phyloP scores from a whole-genome alignment of 768 basidiomycete species.

The Astraeus odoratus region DNA sequence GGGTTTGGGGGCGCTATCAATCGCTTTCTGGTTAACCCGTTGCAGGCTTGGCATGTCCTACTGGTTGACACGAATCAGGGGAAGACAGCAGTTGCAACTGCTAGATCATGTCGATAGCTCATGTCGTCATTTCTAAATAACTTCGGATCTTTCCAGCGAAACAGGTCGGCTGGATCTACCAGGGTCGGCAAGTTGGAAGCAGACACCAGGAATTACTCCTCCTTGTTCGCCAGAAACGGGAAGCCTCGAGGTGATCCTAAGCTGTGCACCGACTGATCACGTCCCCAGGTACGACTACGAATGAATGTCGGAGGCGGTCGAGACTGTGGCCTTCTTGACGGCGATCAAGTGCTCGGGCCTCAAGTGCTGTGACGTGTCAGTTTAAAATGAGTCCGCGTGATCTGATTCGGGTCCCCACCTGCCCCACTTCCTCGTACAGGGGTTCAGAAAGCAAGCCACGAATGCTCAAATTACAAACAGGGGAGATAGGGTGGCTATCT shows the following conservation, averaged over 20 bases:
- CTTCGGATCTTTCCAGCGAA: background rate
- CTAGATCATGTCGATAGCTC: no score
- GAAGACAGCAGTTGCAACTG: no score
- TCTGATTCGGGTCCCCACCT: no score
- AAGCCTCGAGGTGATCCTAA: background rate
- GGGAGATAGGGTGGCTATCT: background rate
- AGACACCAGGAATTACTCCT: no score
- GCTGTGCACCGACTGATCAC: background rate
- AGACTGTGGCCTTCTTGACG: slow-evolving; percentile 7
- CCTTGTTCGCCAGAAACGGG: background rate
- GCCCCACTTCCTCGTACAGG: no score
- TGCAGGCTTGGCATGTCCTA: no score
- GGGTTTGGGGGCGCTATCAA: no score
- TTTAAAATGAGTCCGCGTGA: no score
- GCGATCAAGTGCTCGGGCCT: slow-evolving; percentile 2
- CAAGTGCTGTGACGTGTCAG: no score
- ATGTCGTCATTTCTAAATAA: background rate
- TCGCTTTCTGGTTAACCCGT: no score
- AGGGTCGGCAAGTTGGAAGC: background rate
- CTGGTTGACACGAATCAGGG: no score
- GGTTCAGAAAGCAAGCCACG: background rate
- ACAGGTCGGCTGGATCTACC: slow-evolving; percentile 1
- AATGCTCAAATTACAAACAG: background rate
- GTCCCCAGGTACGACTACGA: background rate
- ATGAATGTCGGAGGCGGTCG: background rate